Evolutionary conservation across 1,139 yeast species (phyloP), one percentile per base, ranked within the genome.

Genomic region (Lodderomyces metapsilosis): DNA sequence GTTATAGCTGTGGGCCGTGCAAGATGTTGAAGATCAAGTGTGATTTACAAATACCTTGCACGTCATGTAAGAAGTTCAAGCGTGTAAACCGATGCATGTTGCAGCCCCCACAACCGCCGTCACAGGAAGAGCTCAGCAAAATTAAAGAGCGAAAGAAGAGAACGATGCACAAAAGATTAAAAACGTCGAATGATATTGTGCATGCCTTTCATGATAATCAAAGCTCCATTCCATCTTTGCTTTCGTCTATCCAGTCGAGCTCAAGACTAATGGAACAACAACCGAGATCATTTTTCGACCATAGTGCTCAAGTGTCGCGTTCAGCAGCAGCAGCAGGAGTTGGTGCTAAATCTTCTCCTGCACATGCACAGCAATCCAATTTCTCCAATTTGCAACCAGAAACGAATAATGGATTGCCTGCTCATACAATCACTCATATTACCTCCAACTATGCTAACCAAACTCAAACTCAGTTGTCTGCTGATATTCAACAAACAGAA

Each of bases 1-100:
- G 79, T 23, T 78, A 78, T 52, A 73, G 76, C 43, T 78, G 83
- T 56, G 82, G 82, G 0, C 80, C 80, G 3, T 78, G 83, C 51
- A 76, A 75, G 51, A 54, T 62, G 22, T 68, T 74, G 39, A 78
- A 78, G 54, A 73, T 76, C 48, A 76, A 75, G 49, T 78, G 83
- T 58, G 80, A 78, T 47, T 65, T 75, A 41, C 57, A 62, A 37
- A 58, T 61, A 8, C 82, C 82, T 0, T 78, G 83, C 53, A 59
- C 72, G 2, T 65, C 76, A 18, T 78, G 83, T 53, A 52, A 58
- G 18, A 64, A 68, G 40, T 73, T 74, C 49, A 68, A 67, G 44
- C 56, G 81, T 37, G 60, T 53, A 12, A 62, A 59, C 30, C 58
- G 66, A 43, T 75, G 80, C 51, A 42, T 59, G 17, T 50, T 49